These are phyloP conservation scores for Penicillium sp. DNA, from an alignment of 2,329 filamentous ascomycete genomes.

Conservation along the genomic window DNA sequence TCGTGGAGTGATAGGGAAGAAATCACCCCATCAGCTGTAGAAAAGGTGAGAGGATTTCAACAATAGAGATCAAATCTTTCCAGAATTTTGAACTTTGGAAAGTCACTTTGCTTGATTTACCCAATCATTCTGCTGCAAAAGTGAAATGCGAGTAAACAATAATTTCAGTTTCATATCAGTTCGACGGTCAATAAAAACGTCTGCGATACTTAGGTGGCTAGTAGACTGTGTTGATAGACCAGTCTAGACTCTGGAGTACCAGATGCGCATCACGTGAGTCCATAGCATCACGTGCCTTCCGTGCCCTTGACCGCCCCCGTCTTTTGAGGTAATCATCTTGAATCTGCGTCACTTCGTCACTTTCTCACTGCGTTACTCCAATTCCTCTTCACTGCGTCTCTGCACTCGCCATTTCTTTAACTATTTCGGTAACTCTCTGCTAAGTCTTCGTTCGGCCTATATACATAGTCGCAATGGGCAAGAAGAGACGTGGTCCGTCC, in stretches of 20 bases:
- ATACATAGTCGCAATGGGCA: conserved; percentile 58
- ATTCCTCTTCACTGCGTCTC: not conserved
- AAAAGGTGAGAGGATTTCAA: no score
- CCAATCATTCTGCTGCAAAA: no score
- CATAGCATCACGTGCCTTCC: not conserved
- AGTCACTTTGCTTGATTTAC: no score
- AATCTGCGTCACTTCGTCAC: conserved; percentile 1
- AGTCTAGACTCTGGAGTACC: not conserved
- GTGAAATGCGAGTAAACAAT: no score
- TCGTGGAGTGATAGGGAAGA: no score
- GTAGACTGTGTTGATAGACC: no score
- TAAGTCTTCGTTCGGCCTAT: not conserved
- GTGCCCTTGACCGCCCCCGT: conserved; percentile 1
- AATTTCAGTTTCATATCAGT: no score
- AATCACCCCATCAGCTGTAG: no score
- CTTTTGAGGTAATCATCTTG: not conserved
- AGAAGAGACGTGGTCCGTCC: conserved; percentile 83
- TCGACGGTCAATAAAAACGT: no score
- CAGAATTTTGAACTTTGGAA: no score
- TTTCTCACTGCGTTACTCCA: not conserved
- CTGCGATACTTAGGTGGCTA: no score
- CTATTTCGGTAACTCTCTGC: not conserved
- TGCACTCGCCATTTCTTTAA: not conserved
- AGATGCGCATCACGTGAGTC: not conserved
- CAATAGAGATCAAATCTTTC: no score